These are phyloP conservation scores for Juncus effusus DNA, from an alignment of 176 grass and related monocot genomes.

Conservation along the genomic window DNA sequence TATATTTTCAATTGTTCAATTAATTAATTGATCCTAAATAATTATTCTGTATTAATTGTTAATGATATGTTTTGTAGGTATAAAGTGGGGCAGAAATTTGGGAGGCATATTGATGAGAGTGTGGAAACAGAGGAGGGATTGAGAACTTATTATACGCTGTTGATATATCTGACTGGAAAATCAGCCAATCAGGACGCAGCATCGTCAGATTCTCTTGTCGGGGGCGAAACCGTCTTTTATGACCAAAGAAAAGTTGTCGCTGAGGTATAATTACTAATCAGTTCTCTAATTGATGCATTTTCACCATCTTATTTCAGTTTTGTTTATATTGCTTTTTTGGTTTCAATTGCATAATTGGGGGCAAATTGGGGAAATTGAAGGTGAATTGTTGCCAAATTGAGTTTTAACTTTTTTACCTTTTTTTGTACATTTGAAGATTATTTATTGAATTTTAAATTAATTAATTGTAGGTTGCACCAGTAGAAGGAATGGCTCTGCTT, in stretches of 20 bases:
- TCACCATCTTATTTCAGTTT: not conserved
- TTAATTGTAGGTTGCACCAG: conserved; percentile 59
- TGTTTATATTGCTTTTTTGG: not conserved
- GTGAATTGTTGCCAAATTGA: too few relatives aligned
- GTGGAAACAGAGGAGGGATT: conserved; percentile 54
- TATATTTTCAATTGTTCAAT: conserved; percentile 20
- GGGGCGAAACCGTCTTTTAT: conserved; percentile 95
- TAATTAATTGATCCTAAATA: not conserved
- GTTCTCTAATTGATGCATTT: not conserved
- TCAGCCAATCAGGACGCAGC: conserved; percentile 50
- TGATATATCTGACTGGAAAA: conserved; percentile 74
- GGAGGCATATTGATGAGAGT: conserved; percentile 83
- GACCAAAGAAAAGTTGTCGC: conserved; percentile 69
- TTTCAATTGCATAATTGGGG: not conserved
- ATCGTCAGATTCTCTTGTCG: conserved; percentile 48
- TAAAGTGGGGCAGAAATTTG: conserved; percentile 80
- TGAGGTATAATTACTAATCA: conserved; percentile 67
- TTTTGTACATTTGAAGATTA: too few relatives aligned
- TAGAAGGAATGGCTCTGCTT: conserved; percentile 79
- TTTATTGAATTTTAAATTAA: too few relatives aligned
- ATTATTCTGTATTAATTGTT: not conserved
- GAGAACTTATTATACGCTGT: conserved; percentile 65
- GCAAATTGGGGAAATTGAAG: not conserved
- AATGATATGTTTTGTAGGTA: conserved; percentile 42
- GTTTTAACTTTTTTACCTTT: too few relatives aligned